These are phyloP conservation scores for Metschnikowia peoriensis DNA, from an alignment of 805 yeast genomes.

Conservation along the genomic window DNA sequence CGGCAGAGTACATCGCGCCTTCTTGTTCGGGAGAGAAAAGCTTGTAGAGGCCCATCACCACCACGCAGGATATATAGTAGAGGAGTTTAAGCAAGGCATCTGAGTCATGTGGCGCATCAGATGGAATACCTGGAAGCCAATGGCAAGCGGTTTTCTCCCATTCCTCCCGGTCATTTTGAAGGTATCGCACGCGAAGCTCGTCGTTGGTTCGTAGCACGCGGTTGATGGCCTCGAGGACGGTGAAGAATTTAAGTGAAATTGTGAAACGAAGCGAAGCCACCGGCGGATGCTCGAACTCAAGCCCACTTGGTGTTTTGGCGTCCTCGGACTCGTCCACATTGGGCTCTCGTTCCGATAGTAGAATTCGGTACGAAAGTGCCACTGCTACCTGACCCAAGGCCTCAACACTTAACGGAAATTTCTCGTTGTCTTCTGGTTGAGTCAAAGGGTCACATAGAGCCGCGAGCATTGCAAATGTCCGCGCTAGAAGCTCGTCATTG, in stretches of 20 bases:
- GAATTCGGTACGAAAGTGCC: slow-evolving; percentile 32
- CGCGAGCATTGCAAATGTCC: slow-evolving; percentile 18
- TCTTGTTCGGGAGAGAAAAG: slow-evolving; percentile 25
- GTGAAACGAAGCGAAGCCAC: slow-evolving; percentile 34
- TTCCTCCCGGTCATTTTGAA: slow-evolving; percentile 37
- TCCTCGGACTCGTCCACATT: not conserved
- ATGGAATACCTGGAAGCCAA: slow-evolving; percentile 28
- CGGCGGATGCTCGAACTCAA: slow-evolving; percentile 12
- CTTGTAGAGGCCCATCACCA: slow-evolving; percentile 32
- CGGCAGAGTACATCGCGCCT: slow-evolving; percentile 34
- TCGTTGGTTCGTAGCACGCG: slow-evolving; percentile 40
- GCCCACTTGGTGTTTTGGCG: slow-evolving; percentile 1
- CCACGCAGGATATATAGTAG: slow-evolving; percentile 32
- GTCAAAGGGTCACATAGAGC: slow-evolving; percentile 58
- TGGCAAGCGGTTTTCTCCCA: slow-evolving; percentile 22
- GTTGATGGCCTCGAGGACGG: slow-evolving; percentile 38
- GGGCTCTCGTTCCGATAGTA: slow-evolving; percentile 12
- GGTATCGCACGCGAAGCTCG: slow-evolving; percentile 38
- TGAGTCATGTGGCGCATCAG: slow-evolving; percentile 13
- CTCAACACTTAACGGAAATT: slow-evolving; percentile 53
- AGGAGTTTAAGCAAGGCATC: slow-evolving; percentile 26
- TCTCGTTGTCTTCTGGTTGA: slow-evolving; percentile 63
- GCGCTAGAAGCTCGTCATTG: slow-evolving; percentile 8
- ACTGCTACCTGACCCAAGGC: slow-evolving; percentile 51
- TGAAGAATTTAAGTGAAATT: slow-evolving; percentile 33